phyloP scores from a whole-genome alignment of 352 stramenopile genomes.

The Globisporangium radiosum region DNA sequence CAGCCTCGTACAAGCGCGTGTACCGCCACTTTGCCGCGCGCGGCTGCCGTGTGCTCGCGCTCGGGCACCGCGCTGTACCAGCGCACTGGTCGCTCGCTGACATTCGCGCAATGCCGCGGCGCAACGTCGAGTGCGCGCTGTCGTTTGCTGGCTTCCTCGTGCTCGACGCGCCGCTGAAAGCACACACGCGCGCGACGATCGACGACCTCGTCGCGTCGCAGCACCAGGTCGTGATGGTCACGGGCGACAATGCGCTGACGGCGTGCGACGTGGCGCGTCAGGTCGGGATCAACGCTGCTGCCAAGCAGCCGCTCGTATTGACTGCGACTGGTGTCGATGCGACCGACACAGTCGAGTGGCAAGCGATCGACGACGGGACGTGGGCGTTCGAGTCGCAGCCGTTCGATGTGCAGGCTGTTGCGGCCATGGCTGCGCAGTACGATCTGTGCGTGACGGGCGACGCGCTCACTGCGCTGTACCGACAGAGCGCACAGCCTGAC shows the following conservation, averaged over 20 bases:
- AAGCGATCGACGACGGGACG: constrained; percentile 20
- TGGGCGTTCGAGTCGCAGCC: constrained; percentile 5
- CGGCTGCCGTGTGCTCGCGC: constrained; percentile 76
- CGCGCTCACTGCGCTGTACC: constrained; percentile 18
- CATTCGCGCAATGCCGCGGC: constrained; percentile 20
- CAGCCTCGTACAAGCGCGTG: constrained; percentile 46
- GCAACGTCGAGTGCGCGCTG: constrained; percentile 77
- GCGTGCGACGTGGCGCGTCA: constrained; percentile 89
- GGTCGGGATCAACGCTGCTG: constrained; percentile 57
- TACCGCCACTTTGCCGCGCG: constrained; percentile 39
- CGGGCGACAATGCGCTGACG: constrained; percentile 91
- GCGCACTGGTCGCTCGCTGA: constrained; percentile 17
- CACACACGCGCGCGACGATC: constrained; percentile 82
- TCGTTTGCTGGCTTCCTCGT: constrained; percentile 91
- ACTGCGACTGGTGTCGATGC: constrained; percentile 1
- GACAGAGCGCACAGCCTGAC: constrained; percentile 1
- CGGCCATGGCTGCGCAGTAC: constrained; percentile 13
- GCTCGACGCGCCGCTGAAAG: constrained; percentile 91
- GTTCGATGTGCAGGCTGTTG: constrained; percentile 14
- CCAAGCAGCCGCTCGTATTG: constrained; percentile 20
- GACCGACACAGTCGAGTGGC: constrained; percentile 19
- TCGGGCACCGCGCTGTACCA: constrained; percentile 68
- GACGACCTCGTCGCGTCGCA: constrained; percentile 67
- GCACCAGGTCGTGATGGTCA: constrained; percentile 92
- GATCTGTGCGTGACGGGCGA: constrained; percentile 37